These are phyloP conservation scores for Sabuloglossum arenarium DNA, from an alignment of 495 filamentous ascomycete species.

Conservation along the genomic window DNA sequence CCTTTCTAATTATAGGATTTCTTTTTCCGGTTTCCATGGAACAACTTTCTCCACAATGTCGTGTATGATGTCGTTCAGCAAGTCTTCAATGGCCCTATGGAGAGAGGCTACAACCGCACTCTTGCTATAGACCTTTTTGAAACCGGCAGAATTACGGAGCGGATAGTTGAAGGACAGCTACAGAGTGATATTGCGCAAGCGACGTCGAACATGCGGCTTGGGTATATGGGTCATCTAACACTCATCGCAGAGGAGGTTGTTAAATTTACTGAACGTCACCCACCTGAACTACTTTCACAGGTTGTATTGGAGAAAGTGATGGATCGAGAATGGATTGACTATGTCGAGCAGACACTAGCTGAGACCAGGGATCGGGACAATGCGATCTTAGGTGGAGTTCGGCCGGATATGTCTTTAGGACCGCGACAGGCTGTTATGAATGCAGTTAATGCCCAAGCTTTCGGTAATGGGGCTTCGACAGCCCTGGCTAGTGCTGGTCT, in stretches of 20 bases:
- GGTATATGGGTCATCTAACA: conserved; percentile 97
- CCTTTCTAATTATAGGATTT: conserved; percentile 40
- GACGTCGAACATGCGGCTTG: conserved; percentile 70
- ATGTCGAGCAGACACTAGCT: conserved; percentile 83
- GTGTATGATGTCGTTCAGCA: conserved; percentile 99
- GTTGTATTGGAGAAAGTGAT: conserved; percentile 74
- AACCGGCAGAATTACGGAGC: conserved; percentile 68
- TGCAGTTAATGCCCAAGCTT: conserved; percentile 36
- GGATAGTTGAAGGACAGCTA: conserved; percentile 76
- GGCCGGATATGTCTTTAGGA: conserved; percentile 64
- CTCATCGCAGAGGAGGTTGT: conserved; percentile 97
- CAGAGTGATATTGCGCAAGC: conserved; percentile 67
- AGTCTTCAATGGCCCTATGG: conserved; percentile 97
- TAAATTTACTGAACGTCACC: conserved; percentile 90
- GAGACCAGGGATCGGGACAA: conserved; percentile 94
- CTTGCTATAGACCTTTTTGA: conserved; percentile 91
- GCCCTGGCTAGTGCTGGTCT: conserved; percentile 61
- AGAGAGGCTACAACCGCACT: conserved; percentile 77
- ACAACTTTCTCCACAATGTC: conserved; percentile 98
- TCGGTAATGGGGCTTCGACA: conserved; percentile 34
- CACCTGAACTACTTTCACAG: conserved; percentile 67
- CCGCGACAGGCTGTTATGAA: conserved; percentile 44
- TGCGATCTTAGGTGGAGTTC: conserved; percentile 89
- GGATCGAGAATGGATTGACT: conserved; percentile 76
- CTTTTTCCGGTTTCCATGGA: conserved; percentile 98